phyloP scores from a whole-genome alignment of 352 stramenopile genomes.

The Phytophthora sp. region DNA sequence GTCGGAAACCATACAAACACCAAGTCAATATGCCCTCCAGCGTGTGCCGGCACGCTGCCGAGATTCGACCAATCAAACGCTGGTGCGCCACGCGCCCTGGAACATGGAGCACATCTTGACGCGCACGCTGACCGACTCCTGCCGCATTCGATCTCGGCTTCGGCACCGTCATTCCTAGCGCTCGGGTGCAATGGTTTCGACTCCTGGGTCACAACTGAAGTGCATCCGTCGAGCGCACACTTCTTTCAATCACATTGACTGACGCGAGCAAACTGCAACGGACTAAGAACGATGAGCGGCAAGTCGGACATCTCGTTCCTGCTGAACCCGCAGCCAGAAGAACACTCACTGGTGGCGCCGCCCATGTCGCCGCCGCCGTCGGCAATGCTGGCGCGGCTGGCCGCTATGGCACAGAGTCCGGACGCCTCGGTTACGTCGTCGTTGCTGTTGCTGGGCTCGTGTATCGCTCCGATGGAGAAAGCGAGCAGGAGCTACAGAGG shows the following conservation, averaged over 20 bases:
- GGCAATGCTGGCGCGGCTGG: conserved; percentile 21
- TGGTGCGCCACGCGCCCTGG: conserved; percentile 18
- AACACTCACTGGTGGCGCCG: not conserved
- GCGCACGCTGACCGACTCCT: conserved; percentile 1
- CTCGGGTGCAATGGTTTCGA: not conserved
- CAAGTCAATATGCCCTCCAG: conserved; percentile 13
- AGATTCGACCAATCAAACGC: conserved; percentile 12
- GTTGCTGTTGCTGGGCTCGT: conserved; percentile 46
- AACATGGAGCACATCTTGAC: conserved; percentile 2
- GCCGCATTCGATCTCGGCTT: not conserved
- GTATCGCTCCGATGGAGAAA: conserved; percentile 51
- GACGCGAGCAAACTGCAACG: not conserved
- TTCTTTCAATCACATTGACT: not conserved
- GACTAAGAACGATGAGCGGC: conserved; percentile 30
- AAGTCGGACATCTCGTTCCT: conserved; percentile 56
- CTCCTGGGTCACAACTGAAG: conserved; percentile 17
- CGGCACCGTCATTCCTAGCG: conserved; percentile 7
- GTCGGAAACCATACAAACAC: conserved; percentile 19
- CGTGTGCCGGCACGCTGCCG: conserved; percentile 15
- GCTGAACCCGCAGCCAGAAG: conserved; percentile 39
- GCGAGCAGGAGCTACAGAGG: conserved; percentile 1
- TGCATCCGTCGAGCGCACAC: conserved; percentile 7
- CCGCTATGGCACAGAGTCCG: conserved; percentile 33
- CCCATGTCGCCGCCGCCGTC: conserved; percentile 30
- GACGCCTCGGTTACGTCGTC: conserved; percentile 31